Evolutionary conservation across 1,139 yeast genomes (phyloP), one percentile per base, ranked within the genome.

Genomic region (Kodamaea plutei): DNA sequence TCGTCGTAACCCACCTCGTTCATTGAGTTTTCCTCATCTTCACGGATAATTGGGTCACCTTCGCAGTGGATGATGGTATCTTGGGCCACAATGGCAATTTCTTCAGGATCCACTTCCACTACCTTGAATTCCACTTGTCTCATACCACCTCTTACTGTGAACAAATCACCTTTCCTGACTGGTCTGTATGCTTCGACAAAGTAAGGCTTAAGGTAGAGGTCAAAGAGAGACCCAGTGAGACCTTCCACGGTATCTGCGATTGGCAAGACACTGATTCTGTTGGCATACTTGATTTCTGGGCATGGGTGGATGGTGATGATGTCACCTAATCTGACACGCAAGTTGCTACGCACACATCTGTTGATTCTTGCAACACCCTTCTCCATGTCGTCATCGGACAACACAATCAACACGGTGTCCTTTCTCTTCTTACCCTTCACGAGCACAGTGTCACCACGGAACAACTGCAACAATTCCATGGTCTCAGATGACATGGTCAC

Each of bases 171-270:
- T 59, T 89, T 91, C 62, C 97, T 81, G 29, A 93, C 96, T 2
- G 99, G 99, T 63, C 99, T 80, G 66, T 91, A 91, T 35, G 98
- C 97, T 65, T 91, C 99, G 35, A 91, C 96, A 58, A 93, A 91
- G 68, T 91, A 91, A 29, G 99, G 99, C 68, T 91, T 91, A 61
- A 91, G 76, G 68, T 82, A 91, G 25, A 91, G 96, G 52, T 91
- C 99, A 50, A 91, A 91, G 48, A 91, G 71, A n/a, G 96, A 87
- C 38, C 99, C 98, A 18, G 97, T 91, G 42, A 91, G 73, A 41
- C 99, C 99, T 66, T 91, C 99, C 45, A 91, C 91, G 32, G 98
- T 89, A 55, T 91, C 99, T 37, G 97, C 95, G 56, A 91, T 84
- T 33, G 99, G 98, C 61, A 93, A 72, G 28, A 89, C 95, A n/a